A percentile compares a stretch with the other conserved stretches of the same genome.
phyloP scores from a whole-genome alignment of 108 stramenopile genomes.

The Pseudonitzschia multiseries region DNA sequence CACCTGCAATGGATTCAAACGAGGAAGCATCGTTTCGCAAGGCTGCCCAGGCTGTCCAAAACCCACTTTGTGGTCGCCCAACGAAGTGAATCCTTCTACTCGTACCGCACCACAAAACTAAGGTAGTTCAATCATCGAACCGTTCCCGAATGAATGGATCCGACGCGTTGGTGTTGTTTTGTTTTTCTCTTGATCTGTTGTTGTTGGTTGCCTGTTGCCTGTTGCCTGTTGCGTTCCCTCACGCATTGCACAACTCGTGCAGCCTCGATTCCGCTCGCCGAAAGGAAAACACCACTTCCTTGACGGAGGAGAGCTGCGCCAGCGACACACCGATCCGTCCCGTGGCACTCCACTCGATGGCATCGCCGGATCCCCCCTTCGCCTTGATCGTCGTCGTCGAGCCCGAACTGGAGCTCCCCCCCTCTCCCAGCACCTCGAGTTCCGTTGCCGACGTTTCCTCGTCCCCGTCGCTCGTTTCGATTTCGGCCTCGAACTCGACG shows the following conservation, averaged over 20 bases:
- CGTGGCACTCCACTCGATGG: slow-evolving; percentile 49
- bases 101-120: too few relatives aligned
- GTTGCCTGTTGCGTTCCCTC: too few relatives aligned
- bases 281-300: slow-evolving; percentile 48
- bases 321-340: slow-evolving; percentile 45
- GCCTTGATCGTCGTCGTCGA: slow-evolving; percentile 41
- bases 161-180: too few relatives aligned
- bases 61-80: too few relatives aligned
- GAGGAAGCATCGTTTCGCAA: too few relatives aligned
- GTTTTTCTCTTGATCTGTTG: too few relatives aligned
- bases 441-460: slow-evolving; percentile 36
- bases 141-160: too few relatives aligned
- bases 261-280: slow-evolving; percentile 42
- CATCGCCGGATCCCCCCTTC: background rate
- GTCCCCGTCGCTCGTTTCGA: slow-evolving; percentile 43
- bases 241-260: slow-evolving; percentile 30
- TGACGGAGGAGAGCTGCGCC: slow-evolving; percentile 45
- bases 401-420: slow-evolving; percentile 46
- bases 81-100: too few relatives aligned
- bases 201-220: too few relatives aligned
- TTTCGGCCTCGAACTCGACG: slow-evolving; percentile 41
- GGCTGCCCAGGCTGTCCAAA: too few relatives aligned
- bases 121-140: too few relatives aligned
- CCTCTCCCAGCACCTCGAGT: slow-evolving; percentile 33
- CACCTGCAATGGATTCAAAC: too few relatives aligned